Percentiles rank a stretch among this genome's conserved stretches.
Conservation (phyloP, 805 yeast species). For the Candida pini region DNA sequence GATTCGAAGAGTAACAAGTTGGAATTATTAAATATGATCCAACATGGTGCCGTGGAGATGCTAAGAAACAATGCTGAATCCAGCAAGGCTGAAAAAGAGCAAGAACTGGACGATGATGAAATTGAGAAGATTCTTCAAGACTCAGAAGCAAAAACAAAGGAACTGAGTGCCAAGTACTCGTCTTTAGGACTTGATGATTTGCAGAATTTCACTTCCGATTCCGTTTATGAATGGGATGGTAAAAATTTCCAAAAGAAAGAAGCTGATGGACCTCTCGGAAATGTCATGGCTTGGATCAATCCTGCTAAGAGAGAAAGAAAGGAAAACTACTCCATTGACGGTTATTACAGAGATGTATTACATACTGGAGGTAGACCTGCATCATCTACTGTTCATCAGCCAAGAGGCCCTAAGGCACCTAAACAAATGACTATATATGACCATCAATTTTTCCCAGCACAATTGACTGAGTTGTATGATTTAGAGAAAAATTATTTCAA, state of each 20-base stretch:
- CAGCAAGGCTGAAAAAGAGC: slow-evolving; percentile 24
- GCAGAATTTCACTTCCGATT: slow-evolving; percentile 64
- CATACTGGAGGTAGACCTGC: slow-evolving; percentile 62
- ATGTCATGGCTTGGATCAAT: slow-evolving; percentile 67
- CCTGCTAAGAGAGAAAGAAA: slow-evolving; percentile 83
- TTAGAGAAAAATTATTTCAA: slow-evolving; percentile 75
- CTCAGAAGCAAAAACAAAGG: slow-evolving; percentile 60
- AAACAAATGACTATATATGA: slow-evolving; percentile 78
- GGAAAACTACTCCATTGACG: slow-evolving; percentile 82
- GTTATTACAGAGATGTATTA: slow-evolving; percentile 51
- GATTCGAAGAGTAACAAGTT: slow-evolving; percentile 47
- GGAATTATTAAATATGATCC: slow-evolving; percentile 76
- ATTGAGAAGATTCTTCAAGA: slow-evolving; percentile 54
- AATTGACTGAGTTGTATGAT: slow-evolving; percentile 69
- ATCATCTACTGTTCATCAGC: slow-evolving; percentile 28
- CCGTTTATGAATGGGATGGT: slow-evolving; percentile 87
- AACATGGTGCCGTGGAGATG: slow-evolving; percentile 72
- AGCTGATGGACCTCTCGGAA: slow-evolving; percentile 27
- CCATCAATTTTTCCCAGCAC: slow-evolving; percentile 85
- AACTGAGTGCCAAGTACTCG: slow-evolving; percentile 57
- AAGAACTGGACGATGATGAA: slow-evolving; percentile 44
- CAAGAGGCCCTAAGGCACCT: slow-evolving; percentile 74
- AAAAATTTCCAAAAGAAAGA: slow-evolving; percentile 69
- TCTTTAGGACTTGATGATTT: slow-evolving; percentile 70
- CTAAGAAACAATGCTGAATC: slow-evolving; percentile 30